A percentile compares a stretch with the other conserved stretches of the same genome.
These are phyloP conservation scores for Ogataea neopini DNA, from an alignment of 805 yeast genomes.

Conservation along the genomic window DNA sequence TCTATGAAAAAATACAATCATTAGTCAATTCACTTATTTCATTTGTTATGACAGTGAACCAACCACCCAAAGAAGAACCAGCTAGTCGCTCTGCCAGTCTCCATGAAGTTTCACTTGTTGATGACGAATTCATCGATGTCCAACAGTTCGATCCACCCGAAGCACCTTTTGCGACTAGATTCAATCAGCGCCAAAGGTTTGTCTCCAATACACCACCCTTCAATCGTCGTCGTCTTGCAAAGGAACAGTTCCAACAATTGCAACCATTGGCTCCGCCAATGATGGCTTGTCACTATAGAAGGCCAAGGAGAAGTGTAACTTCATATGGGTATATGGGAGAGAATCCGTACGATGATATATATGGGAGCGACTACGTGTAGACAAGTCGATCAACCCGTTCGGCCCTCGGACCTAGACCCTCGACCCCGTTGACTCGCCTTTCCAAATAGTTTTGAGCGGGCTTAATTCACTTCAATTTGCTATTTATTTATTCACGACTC, in stretches of 20 bases:
- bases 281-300: neutral
- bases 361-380: too few relatives aligned
- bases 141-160: constrained; percentile 6
- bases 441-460: too few relatives aligned
- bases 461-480: too few relatives aligned
- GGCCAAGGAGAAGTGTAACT: neutral
- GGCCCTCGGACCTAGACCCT: too few relatives aligned
- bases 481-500: too few relatives aligned
- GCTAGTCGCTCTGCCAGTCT: neutral
- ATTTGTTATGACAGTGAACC: constrained; percentile 29
- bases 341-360: constrained; percentile 13
- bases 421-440: too few relatives aligned
- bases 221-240: neutral
- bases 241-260: neutral
- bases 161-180: neutral
- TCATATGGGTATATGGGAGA: too few relatives aligned
- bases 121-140: constrained; percentile 19
- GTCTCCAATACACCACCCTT: constrained; percentile 4
- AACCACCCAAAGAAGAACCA: neutral
- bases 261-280: constrained; percentile 1
- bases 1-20: constrained; percentile 36
- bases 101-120: constrained; percentile 3
- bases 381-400: too few relatives aligned
- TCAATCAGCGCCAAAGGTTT: neutral
- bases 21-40: constrained; percentile 35